Percentiles rank a stretch among this genome's conserved stretches.
These are phyloP conservation scores for Lolium rigidum DNA, from an alignment of 176 grass and related monocot genomes.

Conservation along the genomic window DNA sequence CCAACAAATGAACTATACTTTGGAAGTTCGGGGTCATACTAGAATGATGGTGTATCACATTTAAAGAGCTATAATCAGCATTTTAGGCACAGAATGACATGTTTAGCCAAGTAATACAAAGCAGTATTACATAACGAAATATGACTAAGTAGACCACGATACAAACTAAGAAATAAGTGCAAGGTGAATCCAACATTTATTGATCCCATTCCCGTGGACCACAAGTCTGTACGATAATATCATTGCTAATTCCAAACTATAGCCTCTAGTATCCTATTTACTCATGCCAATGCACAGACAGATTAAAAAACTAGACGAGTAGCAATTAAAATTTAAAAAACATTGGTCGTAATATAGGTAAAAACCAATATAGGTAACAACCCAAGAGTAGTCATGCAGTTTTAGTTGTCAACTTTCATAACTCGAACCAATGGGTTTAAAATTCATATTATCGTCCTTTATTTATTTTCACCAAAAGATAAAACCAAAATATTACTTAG, in stretches of 20 bases:
- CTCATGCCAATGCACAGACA: neutral
- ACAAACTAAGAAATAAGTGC: neutral
- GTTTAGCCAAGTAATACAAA: neutral
- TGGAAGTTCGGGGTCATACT: constrained; percentile 5
- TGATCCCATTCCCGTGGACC: neutral
- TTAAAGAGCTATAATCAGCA: neutral
- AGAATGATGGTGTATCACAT: neutral
- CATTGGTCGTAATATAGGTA: neutral
- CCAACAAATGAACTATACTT: neutral
- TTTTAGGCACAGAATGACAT: neutral
- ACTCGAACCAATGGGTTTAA: neutral
- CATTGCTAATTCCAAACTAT: neutral
- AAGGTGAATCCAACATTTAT: neutral
- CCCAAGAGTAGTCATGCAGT: neutral
- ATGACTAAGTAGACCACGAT: neutral
- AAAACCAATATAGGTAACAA: neutral
- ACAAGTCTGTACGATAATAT: neutral
- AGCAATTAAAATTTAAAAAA: neutral
- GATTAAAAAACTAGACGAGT: neutral
- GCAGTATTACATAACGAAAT: neutral
- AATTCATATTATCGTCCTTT: neutral
- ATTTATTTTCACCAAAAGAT: neutral
- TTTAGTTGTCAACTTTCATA: neutral
- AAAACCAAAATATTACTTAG: neutral
- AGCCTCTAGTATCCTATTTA: neutral